These are phyloP conservation scores for Alternaria sp. DNA, from an alignment of 2,329 filamentous ascomycete genomes.

Conservation along the genomic window DNA sequence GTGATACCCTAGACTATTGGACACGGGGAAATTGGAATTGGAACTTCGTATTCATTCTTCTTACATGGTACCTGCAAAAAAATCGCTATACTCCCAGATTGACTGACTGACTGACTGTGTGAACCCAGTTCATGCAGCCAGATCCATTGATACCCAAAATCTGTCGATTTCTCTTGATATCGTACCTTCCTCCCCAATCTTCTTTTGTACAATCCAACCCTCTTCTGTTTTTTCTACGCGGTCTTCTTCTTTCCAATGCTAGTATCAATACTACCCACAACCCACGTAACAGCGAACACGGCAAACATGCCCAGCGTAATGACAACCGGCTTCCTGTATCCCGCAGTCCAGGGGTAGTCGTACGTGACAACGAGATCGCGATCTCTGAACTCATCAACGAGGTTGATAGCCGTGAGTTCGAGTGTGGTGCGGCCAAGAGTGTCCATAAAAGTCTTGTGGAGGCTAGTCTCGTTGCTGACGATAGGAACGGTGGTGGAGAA, in stretches of 20 bases:
- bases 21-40: constrained; percentile 12
- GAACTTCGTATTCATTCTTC: constrained; percentile 24
- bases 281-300: constrained; percentile 78
- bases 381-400: constrained; percentile 89
- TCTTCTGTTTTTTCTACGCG: constrained; percentile 15
- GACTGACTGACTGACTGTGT: not conserved
- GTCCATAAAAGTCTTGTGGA: constrained; percentile 92
- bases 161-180: not conserved
- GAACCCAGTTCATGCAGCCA: constrained; percentile 7
- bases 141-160: not conserved
- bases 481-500: constrained; percentile 78
- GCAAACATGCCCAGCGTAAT: constrained; percentile 75
- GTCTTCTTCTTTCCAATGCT: constrained; percentile 71
- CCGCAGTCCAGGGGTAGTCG: constrained; percentile 76
- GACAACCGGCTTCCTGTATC: constrained; percentile 84
- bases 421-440: constrained; percentile 86
- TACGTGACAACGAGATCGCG: constrained; percentile 86
- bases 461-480: constrained; percentile 63
- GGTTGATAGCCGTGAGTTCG: constrained; percentile 79
- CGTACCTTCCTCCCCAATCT: not conserved
- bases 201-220: not conserved
- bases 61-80: constrained; percentile 19
- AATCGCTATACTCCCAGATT: not conserved
- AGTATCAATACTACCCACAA: constrained; percentile 78
- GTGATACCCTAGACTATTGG: constrained; percentile 4